These are phyloP conservation scores for Botrytis aclada DNA, from an alignment of 2,329 filamentous ascomycete genomes.

Conservation along the genomic window DNA sequence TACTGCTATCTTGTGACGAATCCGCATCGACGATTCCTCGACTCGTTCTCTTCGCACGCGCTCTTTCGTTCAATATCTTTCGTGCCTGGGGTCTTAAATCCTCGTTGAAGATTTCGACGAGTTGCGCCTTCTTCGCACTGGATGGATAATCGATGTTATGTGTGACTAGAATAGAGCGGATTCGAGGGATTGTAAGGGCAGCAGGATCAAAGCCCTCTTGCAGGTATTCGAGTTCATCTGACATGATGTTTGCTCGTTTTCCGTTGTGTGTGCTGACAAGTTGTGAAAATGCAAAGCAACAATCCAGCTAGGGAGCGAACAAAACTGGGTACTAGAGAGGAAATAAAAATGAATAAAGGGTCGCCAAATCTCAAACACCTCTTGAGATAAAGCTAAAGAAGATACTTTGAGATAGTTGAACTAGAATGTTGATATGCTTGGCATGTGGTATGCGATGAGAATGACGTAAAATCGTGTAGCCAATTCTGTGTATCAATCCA, in stretches of 20 bases:
- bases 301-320: neutral
- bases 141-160: conserved; percentile 84
- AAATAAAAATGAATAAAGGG: neutral
- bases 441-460: neutral
- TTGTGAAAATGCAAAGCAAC: neutral
- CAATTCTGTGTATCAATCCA: neutral
- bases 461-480: conserved; percentile 9
- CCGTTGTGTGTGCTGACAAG: neutral
- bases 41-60: conserved; percentile 80
- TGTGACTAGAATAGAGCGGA: conserved; percentile 87
- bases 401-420: neutral
- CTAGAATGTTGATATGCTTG: neutral
- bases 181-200: conserved; percentile 77
- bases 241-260: conserved; percentile 17
- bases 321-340: neutral
- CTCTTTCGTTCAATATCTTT: conserved; percentile 71
- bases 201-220: conserved; percentile 81
- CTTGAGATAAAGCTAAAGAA: neutral
- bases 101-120: conserved; percentile 79
- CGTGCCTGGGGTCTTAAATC: conserved; percentile 75
- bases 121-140: conserved; percentile 85
- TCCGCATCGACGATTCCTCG: conserved; percentile 73
- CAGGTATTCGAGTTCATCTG: conserved; percentile 63
- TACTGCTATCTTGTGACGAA: conserved; percentile 34
- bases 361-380: neutral